Evolutionary conservation across 345 rosid genomes (phyloP).

Genomic region (Boechera divaricarpa): DNA sequence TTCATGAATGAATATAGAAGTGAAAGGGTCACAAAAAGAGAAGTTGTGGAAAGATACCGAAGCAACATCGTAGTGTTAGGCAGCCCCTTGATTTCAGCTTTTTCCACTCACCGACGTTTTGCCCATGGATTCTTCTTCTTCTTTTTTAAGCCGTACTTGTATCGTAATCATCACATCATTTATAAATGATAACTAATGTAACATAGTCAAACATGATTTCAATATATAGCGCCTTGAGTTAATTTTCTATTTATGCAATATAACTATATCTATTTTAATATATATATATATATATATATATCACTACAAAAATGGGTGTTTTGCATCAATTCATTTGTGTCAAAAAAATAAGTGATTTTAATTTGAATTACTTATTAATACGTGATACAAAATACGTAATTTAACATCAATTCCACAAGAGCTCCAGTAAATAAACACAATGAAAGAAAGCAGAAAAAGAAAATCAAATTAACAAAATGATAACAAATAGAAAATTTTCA

Average conservation of each 20-base stretch:
- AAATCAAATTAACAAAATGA: background rate
- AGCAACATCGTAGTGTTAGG: constrained; percentile 27
- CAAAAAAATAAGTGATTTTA: too few species aligned
- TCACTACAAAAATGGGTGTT: too few species aligned
- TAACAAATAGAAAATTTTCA: background rate
- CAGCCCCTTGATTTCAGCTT: constrained; percentile 23
- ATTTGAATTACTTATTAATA: too few species aligned
- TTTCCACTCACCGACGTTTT: constrained; percentile 30
- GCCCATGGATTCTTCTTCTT: constrained; percentile 19
- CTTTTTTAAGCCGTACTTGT: background rate
- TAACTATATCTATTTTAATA: too few species aligned
- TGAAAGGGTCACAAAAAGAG: constrained; percentile 22
- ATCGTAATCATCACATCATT: constrained; percentile 12
- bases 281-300: too few species aligned
- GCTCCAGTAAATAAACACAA: background rate
- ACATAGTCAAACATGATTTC: background rate
- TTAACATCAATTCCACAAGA: too few species aligned
- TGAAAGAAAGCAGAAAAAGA: background rate
- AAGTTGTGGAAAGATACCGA: constrained; percentile 17
- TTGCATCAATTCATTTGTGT: too few species aligned
- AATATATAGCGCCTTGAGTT: background rate
- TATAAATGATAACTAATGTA: background rate
- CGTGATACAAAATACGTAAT: too few species aligned
- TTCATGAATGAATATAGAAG: background rate
- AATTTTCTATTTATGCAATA: background rate